Conservation (phyloP, 306 rosid species). For the Elaeagnus macrophylla region DNA sequence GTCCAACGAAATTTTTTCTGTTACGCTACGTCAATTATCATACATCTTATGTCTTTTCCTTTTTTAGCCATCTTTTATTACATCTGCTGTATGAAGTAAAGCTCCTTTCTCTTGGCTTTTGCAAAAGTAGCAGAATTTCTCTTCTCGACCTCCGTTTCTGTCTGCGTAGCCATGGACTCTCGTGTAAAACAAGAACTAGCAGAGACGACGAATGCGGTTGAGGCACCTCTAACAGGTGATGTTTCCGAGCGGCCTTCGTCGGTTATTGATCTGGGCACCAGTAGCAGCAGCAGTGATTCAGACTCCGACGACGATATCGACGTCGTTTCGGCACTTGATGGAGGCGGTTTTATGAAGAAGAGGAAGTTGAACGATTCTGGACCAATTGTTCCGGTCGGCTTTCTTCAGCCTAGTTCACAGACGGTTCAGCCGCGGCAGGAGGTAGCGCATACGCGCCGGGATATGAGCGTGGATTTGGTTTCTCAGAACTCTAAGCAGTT, state of each 20-base stretch:
- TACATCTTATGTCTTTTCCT: neutral
- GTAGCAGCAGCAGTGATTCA: conserved; percentile 34
- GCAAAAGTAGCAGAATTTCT: neutral
- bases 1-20: too few relatives aligned
- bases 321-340: conserved; percentile 6
- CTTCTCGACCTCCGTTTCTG: neutral
- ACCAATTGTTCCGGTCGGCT: conserved; percentile 46
- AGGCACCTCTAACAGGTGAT: conserved; percentile 4
- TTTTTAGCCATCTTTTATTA: too few relatives aligned
- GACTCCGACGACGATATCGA: conserved; percentile 19
- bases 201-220: conserved; percentile 2
- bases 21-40: too few relatives aligned
- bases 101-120: neutral
- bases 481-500: conserved; percentile 44
- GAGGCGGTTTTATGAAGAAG: conserved; percentile 27
- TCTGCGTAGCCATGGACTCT: conserved; percentile 35
- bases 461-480: neutral
- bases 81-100: neutral
- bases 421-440: too few relatives aligned
- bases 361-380: conserved; percentile 30
- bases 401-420: conserved; percentile 18
- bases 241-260: conserved; percentile 8
- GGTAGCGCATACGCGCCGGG: neutral
- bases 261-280: conserved; percentile 44
- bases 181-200: conserved; percentile 38